phyloP scores from a whole-genome alignment of 148 eudicot genomes.

The Chenopodium berlandieri region DNA sequence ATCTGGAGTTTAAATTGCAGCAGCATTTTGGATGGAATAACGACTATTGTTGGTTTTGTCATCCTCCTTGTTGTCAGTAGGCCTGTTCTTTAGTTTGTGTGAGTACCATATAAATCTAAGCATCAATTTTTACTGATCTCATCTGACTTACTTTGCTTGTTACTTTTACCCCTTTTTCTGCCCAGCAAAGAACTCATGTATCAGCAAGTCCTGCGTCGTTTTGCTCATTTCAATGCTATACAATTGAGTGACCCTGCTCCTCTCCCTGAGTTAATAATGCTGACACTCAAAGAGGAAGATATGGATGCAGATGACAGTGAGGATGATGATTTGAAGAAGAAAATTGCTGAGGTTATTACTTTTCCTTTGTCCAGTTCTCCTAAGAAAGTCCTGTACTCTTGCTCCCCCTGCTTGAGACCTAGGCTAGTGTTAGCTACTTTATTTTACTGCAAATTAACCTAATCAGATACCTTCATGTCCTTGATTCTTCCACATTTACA shows the following conservation, averaged over 20 bases:
- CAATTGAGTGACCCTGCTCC: conserved; percentile 92
- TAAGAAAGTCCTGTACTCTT: background rate
- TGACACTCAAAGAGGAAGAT: conserved; percentile 87
- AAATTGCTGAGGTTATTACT: conserved; percentile 68
- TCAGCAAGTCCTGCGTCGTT: conserved; percentile 89
- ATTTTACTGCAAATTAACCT: background rate
- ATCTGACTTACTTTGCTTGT: background rate
- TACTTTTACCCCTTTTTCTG: conserved; percentile 20
- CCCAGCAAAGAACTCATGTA: conserved; percentile 99
- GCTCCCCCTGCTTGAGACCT: background rate
- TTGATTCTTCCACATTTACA: background rate
- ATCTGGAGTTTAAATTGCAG: background rate
- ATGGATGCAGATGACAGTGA: conserved; percentile 50
- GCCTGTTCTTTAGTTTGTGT: background rate
- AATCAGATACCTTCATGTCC: background rate
- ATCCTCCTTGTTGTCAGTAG: background rate
- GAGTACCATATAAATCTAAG: background rate
- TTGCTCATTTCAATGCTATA: conserved; percentile 93
- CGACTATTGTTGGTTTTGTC: background rate
- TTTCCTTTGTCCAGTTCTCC: conserved; percentile 1
- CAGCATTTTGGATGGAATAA: background rate
- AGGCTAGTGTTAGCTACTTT: background rate
- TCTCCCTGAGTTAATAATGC: conserved; percentile 54
- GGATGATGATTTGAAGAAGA: conserved; percentile 61
- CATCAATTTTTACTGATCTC: background rate